Base-by-base conservation (phyloP, 225 moss, liverwort and hornwort genomes). In the Bryum argenteum region DNA sequence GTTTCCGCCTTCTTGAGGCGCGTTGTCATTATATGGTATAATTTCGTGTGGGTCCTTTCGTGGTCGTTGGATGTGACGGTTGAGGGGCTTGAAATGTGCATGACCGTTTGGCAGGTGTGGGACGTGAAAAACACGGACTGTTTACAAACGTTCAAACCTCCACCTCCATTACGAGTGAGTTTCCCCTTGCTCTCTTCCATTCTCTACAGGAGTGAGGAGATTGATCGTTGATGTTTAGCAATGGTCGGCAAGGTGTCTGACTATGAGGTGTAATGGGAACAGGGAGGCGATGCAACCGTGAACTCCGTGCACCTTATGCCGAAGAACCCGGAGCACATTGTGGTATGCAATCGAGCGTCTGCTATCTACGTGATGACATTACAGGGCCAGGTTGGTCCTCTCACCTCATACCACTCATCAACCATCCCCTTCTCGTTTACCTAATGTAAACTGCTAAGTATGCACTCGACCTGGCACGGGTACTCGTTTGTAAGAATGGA, bases 141-240 rank as follows among this genome's bases (percentile, higher is more conserved):
- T 75, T 28, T 94, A 28, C 94, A 98, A 74, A 94, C 97, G 22
- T 98, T 98, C 64, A 98, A 94, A 74, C 97, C 97, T 68, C 97
- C 97, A 24, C 94, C 97, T 74, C 97, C 97, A 45, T 85, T 98
- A 44, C 87, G 97, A 62, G 96, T 97, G 79, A 48, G 83, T 69
- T 74, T 33, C 51, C 53, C 55, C 45, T 59, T 7, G 69, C 53
- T 28, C 17, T 67, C 40, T 53, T 52, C 3, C 12, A 54, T 9
- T 15, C 17, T 51, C n/a, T 33, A 28, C 16, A 13, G 10, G 61
- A 70, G 53, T n/a, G 38, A 22, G 28, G 24, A 40, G 10, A 20
- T 33, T 62, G 42, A 24, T 26, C 53, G 16, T 26, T 5, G 62
- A 5, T 12, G 41, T 23, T 43, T 12, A 40, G 24, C 12, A 10